Evolutionary conservation across 768 basidiomycete genomes (phyloP), one percentile per base, ranked within the genome.

Genomic region (Mycena sanguinolenta): DNA sequence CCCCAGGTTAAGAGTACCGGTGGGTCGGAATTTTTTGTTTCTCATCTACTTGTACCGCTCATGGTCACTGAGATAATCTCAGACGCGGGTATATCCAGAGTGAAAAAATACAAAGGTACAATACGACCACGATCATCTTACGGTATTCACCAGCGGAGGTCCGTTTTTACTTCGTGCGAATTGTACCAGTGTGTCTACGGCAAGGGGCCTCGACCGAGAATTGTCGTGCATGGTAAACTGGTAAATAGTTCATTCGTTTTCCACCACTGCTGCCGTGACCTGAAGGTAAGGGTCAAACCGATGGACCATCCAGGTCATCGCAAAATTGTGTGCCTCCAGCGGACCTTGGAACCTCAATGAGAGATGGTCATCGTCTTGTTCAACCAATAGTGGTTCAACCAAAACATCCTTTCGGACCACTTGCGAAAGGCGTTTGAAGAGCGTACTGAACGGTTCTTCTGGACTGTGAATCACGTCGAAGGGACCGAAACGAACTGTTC

Each of bases 381-480:
- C 8, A 25, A 49, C 46, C 46, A 49, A 49, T 13, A 49, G 46
- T 49, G 46, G 46, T 49, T 49, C 46, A 49, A 49, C 46, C 46
- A 49, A 49, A 49, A 49, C 46, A 23, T 13, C 46, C 46, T 44
- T 49, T 2, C 46, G 46, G 46, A 49, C 21, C 8, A 23, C 46
- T 23, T 49, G 46, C 46, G n/a, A 49, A 49, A 49, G 46, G 46
- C 46, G n/a, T 49, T 49, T 49, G 46, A 49, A 49, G 46, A 49
- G n/a, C 46, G 46, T 49, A 49, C n/a, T 49, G 46, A 49, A 49
- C 46, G n/a, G 3, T 49, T 49, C 46, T 49, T 49, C 46, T 49
- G 46, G 46, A 49, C 25, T 49, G 21, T 49, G 46, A 23, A 49
- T 23, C 46, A 49, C 46, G n/a, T 49, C n/a, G 46, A 49, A 49